Conservation (phyloP, 176 grass and related monocot genomes). For the Rhipidocladum racemiflorum region DNA sequence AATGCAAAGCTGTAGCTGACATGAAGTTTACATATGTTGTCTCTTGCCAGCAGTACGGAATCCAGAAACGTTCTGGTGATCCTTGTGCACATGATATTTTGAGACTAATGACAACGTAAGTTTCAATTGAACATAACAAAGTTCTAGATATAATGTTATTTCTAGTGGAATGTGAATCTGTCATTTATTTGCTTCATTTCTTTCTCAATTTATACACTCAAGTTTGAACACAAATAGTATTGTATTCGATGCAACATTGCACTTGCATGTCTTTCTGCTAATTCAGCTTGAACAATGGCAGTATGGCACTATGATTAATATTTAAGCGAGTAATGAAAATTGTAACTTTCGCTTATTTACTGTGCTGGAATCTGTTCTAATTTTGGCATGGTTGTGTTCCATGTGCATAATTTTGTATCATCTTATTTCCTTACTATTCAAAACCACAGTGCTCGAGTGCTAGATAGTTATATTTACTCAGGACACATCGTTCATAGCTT, state of each 20-base stretch:
- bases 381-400: neutral
- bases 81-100: conserved; percentile 86
- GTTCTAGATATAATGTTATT: neutral
- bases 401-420: neutral
- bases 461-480: neutral
- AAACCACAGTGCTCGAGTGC: neutral
- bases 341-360: neutral
- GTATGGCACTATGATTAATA: neutral
- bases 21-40: conserved; percentile 99
- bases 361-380: neutral
- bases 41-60: conserved; percentile 91
- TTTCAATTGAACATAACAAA: neutral
- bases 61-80: conserved; percentile 80
- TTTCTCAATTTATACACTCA: neutral
- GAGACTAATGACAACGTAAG: conserved; percentile 87
- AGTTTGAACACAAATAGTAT: neutral
- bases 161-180: neutral
- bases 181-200: conserved; percentile 16
- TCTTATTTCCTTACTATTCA: neutral
- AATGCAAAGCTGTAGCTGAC: conserved; percentile 96
- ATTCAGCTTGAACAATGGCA: neutral
- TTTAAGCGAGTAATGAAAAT: neutral
- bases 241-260: neutral
- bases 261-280: conserved; percentile 5
- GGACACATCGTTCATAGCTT: neutral